Evolutionary conservation across 805 yeast genomes (phyloP).

Genomic region (Yarrowia deformans): DNA sequence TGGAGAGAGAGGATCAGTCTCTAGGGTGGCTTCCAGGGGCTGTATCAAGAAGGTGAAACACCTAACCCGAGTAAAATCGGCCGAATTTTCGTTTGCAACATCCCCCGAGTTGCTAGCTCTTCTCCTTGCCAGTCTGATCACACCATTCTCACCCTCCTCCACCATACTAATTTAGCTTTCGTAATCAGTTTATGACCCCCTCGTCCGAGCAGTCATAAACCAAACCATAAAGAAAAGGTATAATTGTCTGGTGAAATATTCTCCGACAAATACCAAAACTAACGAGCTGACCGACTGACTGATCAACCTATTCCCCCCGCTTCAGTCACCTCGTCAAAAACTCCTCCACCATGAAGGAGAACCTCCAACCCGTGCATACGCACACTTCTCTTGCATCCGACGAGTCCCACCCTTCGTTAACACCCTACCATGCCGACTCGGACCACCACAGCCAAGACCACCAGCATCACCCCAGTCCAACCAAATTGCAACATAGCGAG

Average conservation of each 20-base stretch:
- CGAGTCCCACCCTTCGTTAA: constrained; percentile 2
- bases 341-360: neutral
- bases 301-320: neutral
- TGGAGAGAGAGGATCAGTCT: neutral
- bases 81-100: neutral
- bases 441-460: neutral
- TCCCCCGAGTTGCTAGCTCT: neutral
- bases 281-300: neutral
- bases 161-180: constrained; percentile 12
- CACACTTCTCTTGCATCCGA: constrained; percentile 5
- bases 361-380: neutral
- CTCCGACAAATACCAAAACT: neutral
- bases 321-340: neutral
- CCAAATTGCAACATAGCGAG: constrained; percentile 11
- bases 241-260: neutral
- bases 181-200: constrained; percentile 24
- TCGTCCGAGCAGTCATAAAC: constrained; percentile 27
- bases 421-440: constrained; percentile 12
- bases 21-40: neutral
- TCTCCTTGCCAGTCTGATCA: neutral
- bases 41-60: neutral
- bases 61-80: neutral
- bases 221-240: neutral
- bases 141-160: neutral
- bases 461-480: constrained; percentile 23